Evolutionary conservation across 2,329 filamentous ascomycete species (phyloP).

Genomic region (Myriosclerotinia scirpicola): DNA sequence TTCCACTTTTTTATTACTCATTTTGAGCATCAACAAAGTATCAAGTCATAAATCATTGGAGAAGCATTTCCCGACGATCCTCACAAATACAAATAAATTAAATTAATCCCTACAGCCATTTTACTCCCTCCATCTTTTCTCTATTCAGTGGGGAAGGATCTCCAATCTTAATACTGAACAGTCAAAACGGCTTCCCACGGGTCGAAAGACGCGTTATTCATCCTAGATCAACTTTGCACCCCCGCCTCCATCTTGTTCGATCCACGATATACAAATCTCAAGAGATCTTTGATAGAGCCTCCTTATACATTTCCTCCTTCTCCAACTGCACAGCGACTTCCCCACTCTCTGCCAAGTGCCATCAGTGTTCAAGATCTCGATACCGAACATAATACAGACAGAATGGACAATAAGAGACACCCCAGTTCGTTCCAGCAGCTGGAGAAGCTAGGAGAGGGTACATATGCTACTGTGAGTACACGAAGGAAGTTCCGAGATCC

Average conservation of each 20-base stretch:
- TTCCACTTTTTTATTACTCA: background rate
- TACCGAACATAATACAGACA: constrained; percentile 30
- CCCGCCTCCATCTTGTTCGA: constrained; percentile 47
- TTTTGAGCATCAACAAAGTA: background rate
- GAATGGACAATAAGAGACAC: constrained; percentile 82
- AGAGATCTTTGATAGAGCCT: constrained; percentile 35
- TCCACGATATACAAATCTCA: constrained; percentile 41
- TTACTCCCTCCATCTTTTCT: constrained; percentile 9
- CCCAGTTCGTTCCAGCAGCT: constrained; percentile 95
- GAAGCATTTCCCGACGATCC: constrained; percentile 5
- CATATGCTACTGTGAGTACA: constrained; percentile 82
- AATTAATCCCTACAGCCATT: constrained; percentile 1
- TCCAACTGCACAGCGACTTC: constrained; percentile 31
- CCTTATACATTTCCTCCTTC: constrained; percentile 40
- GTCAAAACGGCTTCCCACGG: constrained; percentile 40
- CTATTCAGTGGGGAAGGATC: constrained; percentile 13
- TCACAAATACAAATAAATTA: background rate
- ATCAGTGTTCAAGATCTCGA: constrained; percentile 41
- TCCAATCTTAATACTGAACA: constrained; percentile 10
- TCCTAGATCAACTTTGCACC: constrained; percentile 42
- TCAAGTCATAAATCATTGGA: constrained; percentile 6
- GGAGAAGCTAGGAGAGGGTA: constrained; percentile 97
- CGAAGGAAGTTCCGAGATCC: background rate
- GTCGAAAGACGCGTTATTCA: constrained; percentile 38
- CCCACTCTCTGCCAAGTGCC: constrained; percentile 37